These are phyloP conservation scores for Scedosporium boydii DNA, from an alignment of 2,329 filamentous ascomycete species.

Conservation along the genomic window DNA sequence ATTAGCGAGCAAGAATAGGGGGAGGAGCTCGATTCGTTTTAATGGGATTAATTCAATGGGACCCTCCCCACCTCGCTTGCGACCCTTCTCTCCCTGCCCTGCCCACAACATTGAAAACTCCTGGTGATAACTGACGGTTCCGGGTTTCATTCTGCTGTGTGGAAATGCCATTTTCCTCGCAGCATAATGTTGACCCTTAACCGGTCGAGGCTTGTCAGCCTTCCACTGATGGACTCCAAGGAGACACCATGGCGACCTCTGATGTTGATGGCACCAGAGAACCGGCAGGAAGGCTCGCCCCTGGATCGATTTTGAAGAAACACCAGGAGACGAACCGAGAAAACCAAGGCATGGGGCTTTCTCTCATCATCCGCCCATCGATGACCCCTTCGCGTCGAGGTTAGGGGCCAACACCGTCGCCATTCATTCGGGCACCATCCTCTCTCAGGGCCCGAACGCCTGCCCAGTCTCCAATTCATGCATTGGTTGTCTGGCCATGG, in stretches of 20 bases:
- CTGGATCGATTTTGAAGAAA: not conserved
- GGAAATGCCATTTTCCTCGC: not conserved
- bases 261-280: not conserved
- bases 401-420: not conserved
- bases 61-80: not conserved
- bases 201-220: not conserved
- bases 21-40: not conserved
- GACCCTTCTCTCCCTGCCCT: not conserved
- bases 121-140: not conserved
- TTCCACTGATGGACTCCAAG: not conserved
- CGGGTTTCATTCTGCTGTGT: not conserved
- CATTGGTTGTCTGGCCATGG: not conserved
- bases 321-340: not conserved
- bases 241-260: not conserved
- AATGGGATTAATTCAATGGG: not conserved
- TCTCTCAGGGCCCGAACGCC: not conserved
- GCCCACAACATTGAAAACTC: not conserved
- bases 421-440: not conserved
- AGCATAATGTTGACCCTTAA: not conserved
- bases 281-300: not conserved
- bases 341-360: not conserved
- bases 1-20: not conserved
- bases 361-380: not conserved
- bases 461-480: not conserved
- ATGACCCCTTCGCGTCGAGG: not conserved